phyloP scores from a whole-genome alignment of 169 alveolate genomes.

The Eimeria acervulina region DNA sequence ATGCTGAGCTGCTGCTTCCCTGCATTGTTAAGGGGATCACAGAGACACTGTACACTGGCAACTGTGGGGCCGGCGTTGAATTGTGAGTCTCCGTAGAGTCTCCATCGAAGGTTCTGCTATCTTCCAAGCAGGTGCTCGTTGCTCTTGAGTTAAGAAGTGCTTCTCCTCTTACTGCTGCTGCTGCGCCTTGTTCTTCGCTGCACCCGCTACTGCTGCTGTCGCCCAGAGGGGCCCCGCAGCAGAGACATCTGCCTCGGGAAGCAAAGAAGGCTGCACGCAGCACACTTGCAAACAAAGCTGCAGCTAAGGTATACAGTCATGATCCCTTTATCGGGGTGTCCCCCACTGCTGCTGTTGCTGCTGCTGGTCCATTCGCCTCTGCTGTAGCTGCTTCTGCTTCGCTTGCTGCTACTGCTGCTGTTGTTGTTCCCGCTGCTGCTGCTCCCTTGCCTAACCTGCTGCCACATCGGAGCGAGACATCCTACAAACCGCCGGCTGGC shows the following conservation, averaged over 20 bases:
- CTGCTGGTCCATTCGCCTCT: background rate
- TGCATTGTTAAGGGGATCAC: background rate
- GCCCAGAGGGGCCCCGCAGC: background rate
- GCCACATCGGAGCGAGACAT: background rate
- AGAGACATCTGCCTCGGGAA: conserved; percentile 13
- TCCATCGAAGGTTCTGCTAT: background rate
- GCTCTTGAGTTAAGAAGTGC: background rate
- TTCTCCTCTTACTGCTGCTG: conserved; percentile 1
- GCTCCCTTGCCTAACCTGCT: background rate
- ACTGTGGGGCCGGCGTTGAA: background rate
- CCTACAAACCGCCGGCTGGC: conserved; percentile 1
- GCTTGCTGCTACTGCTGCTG: background rate
- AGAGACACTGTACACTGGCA: background rate
- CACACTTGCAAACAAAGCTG: background rate
- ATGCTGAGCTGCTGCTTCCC: background rate
- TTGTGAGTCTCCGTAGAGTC: background rate
- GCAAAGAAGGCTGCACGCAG: conserved; percentile 17
- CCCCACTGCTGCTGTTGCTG: background rate
- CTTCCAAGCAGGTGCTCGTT: background rate
- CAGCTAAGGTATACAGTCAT: background rate
- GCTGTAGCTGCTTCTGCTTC: background rate
- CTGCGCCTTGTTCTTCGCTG: background rate
- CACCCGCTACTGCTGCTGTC: background rate
- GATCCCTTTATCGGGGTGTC: background rate
- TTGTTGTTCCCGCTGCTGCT: background rate